Conservation (phyloP, 2,329 filamentous ascomycete species). For the Fusarium ramigenum region DNA sequence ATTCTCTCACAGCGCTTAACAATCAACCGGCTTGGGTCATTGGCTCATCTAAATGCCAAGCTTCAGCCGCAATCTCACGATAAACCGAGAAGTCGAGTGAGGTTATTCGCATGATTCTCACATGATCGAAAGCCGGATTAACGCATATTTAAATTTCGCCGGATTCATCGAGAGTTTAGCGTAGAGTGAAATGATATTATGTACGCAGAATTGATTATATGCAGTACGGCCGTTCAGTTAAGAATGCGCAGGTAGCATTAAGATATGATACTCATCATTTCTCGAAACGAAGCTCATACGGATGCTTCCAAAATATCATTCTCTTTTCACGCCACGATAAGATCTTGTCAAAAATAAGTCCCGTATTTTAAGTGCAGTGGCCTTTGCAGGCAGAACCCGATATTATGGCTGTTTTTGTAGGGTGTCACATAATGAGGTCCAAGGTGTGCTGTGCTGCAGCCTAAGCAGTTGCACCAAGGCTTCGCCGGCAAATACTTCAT, state of each 20-base stretch:
- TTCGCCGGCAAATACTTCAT: neutral
- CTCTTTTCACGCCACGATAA: rapidly evolving
- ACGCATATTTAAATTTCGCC: too few relatives aligned
- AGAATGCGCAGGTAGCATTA: too few relatives aligned
- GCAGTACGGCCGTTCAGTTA: rapidly evolving
- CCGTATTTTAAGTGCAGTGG: rapidly evolving
- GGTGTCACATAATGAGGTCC: too few relatives aligned
- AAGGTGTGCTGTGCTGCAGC: rapidly evolving
- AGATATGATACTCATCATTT: rapidly evolving
- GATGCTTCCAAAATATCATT: neutral
- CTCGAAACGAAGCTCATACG: neutral
- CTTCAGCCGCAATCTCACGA: neutral
- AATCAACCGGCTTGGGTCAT: neutral
- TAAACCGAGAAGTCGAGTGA: neutral
- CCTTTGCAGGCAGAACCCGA: neutral
- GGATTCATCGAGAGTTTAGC: rapidly evolving
- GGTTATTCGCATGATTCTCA: neutral
- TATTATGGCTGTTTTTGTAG: too few relatives aligned
- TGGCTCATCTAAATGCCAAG: neutral
- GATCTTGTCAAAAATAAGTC: too few relatives aligned
- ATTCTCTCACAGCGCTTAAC: neutral
- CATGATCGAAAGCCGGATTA: rapidly evolving
- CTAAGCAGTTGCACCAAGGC: neutral
- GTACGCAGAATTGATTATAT: rapidly evolving
- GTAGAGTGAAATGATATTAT: rapidly evolving